Evolutionary conservation across 148 eudicot species (phyloP), one percentile per base, ranked within the genome.

Genomic region (Bassia scoparia): DNA sequence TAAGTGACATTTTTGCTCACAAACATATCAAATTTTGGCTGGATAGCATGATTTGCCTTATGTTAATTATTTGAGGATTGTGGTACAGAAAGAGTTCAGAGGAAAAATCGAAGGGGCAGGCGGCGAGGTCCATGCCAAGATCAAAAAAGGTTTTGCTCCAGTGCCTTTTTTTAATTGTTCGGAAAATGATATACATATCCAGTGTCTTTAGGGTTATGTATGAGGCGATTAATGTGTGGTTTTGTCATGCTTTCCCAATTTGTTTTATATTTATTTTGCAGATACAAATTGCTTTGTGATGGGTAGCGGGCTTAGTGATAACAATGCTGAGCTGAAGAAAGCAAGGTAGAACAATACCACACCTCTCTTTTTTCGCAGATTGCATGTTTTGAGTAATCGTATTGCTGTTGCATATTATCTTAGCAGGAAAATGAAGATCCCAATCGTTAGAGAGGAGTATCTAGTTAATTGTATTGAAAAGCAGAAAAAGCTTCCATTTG

Each of bases 391-490:
- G 38, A 71, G 24, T 63, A n/a, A n/a, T n/a, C 64, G 43, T 68
- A 61, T 74, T 44, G 29, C 29, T 34, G 16, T 59, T 67, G 77
- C 43, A 53, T 48, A 31, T 67, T 81, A 58, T 78, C 73, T 76
- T 79, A 76, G 62, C 84, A 95, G 98, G 93, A 86, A 88, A 86
- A 88, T 95, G 98, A 91, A 88, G 71, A 38, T 91, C 69, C 98
- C 98, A 30, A 83, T 91, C 52, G 96, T 95, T 43, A 87, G 97
- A 82, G 97, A 89, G 81, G 91, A 91, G 75, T 95, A 89, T 79
- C 73, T 95, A 67, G 89, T 74, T 52, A 89, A 95, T 34, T 91
- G 93, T 75, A 68, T 95, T 49, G 68, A 84, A 62, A 88, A 86
- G 74, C 79, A 86, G 83, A 91, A 87, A 74, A 95, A 86, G 76